Conservation (phyloP, 2,329 filamentous ascomycete species). For the Aureobasidium sp. region DNA sequence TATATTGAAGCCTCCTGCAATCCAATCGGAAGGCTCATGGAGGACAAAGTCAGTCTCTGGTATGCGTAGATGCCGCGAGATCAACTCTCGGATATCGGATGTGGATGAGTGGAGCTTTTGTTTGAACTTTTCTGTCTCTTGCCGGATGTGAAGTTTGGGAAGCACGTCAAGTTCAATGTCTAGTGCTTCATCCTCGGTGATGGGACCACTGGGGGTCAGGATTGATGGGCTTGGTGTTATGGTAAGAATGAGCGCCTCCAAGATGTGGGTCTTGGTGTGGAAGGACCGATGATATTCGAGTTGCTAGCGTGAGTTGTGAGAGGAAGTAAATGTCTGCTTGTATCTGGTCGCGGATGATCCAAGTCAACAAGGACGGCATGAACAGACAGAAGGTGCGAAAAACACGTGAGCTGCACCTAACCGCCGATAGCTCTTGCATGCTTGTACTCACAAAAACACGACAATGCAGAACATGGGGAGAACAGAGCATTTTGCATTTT, state of each 20-base stretch:
- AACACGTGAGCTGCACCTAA: neutral
- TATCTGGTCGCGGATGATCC: neutral
- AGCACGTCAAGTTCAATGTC: neutral
- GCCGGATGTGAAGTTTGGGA: neutral
- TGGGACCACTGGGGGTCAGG: neutral
- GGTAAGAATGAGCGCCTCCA: neutral
- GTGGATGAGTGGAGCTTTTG: neutral
- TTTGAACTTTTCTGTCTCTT: neutral
- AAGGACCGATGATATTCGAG: neutral
- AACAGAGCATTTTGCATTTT: too few species aligned
- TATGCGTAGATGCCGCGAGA: neutral
- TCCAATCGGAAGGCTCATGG: neutral
- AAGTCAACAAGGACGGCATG: neutral
- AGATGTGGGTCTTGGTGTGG: neutral
- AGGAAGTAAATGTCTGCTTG: neutral
- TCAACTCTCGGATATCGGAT: neutral
- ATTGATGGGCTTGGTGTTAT: neutral
- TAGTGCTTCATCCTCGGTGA: neutral
- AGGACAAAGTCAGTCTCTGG: neutral
- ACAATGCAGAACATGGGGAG: too few species aligned
- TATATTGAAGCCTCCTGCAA: slow-evolving; percentile 19
- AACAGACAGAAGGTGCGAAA: neutral
- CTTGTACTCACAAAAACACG: too few species aligned
- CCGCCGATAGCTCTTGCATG: neutral
- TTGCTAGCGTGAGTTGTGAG: neutral